Base-by-base conservation (phyloP, 495 filamentous ascomycete genomes). In the Massariosphaeria phaeospora region DNA sequence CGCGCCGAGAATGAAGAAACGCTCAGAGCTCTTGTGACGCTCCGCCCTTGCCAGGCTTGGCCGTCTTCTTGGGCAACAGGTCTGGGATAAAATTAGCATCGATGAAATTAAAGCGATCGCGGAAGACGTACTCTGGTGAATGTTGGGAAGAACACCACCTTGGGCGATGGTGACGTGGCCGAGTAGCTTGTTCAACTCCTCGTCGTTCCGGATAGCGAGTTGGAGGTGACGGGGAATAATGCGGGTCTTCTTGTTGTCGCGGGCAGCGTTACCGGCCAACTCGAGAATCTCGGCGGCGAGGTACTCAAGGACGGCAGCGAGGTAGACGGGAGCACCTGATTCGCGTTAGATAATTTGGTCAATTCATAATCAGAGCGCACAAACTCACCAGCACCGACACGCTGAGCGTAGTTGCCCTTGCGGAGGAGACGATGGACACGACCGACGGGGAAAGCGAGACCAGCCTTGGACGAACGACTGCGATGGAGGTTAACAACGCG, bases 171-270 rank as follows among this genome's bases (percentile, higher is more conserved):
- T 98, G 76, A 97, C 93, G 70, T 97, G 93, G 52, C 93, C 93
- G 48, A 98, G 80, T 42, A 98, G 89, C 82, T 98, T 98, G 86
- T 98, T 97, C 89, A 98, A 74, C 74, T 98, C 93, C 83, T 98
- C 91, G 74, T 98, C 93, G 75, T 97, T 97, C 64, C 93, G 86
- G 79, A 98, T 98, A 73, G 93, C 93, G 67, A 98, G 91, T 79
- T 98, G 93, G 42, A 98, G 85, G 76, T 98, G 93, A 72, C 93
- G 91, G 60, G 93, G 93, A 63, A 97, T 98, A 79, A 98, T 98
- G 86, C 93, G 89, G 57, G 91, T 98, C 84, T 96, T 97, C 89
- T 98, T 98, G 86, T 97, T 97, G 76, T 98, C 93, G 70, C 93
- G 91, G 53, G 93, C 93, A 62, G 93, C 93, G 72, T 98, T 98